Percentiles rank a stretch among this genome's conserved stretches.
phyloP scores from a whole-genome alignment of 2,329 filamentous ascomycete genomes.

The Ascochyta fabae region DNA sequence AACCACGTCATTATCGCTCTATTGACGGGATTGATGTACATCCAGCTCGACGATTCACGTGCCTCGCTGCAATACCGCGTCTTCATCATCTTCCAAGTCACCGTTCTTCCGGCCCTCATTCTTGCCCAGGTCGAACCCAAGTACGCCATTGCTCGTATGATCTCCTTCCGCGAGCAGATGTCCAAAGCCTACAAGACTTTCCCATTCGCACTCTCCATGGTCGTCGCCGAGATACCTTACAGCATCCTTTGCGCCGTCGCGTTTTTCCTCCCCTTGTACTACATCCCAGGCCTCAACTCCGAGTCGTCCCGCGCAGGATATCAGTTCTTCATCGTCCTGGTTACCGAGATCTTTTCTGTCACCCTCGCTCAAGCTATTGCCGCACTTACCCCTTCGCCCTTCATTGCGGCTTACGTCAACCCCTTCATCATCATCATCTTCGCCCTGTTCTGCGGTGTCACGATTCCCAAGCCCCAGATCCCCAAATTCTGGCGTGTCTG shows the following conservation, averaged over 20 bases:
- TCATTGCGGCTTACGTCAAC: constrained; percentile 80
- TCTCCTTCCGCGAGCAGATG: constrained; percentile 85
- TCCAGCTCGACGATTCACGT: constrained; percentile 77
- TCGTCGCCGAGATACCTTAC: constrained; percentile 87
- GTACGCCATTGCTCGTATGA: constrained; percentile 78
- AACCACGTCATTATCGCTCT: constrained; percentile 81
- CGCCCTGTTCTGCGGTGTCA: constrained; percentile 85
- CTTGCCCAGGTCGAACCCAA: constrained; percentile 84
- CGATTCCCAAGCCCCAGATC: constrained; percentile 79
- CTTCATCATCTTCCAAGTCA: constrained; percentile 90
- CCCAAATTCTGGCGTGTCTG: constrained; percentile 78
- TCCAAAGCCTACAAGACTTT: constrained; percentile 85
- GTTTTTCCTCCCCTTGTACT: constrained; percentile 87
- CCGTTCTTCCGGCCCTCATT: constrained; percentile 82
- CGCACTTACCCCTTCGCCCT: constrained; percentile 77
- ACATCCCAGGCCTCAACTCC: constrained; percentile 75
- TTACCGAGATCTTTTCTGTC: constrained; percentile 84
- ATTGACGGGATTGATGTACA: constrained; percentile 78
- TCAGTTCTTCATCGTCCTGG: constrained; percentile 83
- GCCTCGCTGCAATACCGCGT: constrained; percentile 82
- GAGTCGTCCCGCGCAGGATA: constrained; percentile 74
- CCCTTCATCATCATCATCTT: constrained; percentile 71
- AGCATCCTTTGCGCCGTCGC: constrained; percentile 77
- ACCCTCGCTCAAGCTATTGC: constrained; percentile 77
- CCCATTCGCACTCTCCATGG: constrained; percentile 77